phyloP scores from a whole-genome alignment of 2,329 filamentous ascomycete species.

The Cladosporium austrohemisphaericum region DNA sequence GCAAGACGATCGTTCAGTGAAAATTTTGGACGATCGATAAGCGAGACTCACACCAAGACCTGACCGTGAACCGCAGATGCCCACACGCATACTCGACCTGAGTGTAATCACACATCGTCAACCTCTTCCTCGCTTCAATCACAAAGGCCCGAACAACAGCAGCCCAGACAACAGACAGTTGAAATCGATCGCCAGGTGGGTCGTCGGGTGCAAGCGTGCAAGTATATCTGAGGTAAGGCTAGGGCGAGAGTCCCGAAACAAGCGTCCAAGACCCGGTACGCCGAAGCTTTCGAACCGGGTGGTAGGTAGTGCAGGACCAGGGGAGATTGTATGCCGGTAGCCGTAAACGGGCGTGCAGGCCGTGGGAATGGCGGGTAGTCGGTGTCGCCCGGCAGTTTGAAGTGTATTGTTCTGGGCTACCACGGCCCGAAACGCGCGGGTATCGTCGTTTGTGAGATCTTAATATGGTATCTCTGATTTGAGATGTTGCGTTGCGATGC shows the following conservation, averaged over 20 bases:
- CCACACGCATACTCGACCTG: slow-evolving; percentile 56
- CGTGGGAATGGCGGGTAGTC: slow-evolving; percentile 3
- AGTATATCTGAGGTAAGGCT: slow-evolving; percentile 6
- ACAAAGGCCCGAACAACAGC: background rate
- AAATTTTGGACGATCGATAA: too few species aligned
- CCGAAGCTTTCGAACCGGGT: slow-evolving; percentile 5
- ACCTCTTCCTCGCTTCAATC: background rate
- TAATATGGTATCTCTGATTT: background rate
- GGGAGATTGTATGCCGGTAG: slow-evolving; percentile 14
- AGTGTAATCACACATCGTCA: slow-evolving; percentile 56
- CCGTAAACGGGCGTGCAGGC: slow-evolving; percentile 12
- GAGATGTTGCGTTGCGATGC: background rate
- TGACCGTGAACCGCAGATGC: slow-evolving; percentile 53
- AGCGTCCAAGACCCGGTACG: background rate
- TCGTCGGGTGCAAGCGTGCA: background rate
- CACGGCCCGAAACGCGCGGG: slow-evolving; percentile 11
- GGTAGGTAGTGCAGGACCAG: slow-evolving; percentile 7
- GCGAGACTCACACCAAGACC: slow-evolving; percentile 49
- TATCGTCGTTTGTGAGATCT: background rate
- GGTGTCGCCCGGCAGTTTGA: slow-evolving; percentile 14
- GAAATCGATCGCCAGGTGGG: background rate
- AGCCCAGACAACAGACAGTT: background rate
- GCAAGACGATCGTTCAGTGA: too few species aligned
- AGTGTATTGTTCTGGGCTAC: slow-evolving; percentile 6
- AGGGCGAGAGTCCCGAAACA: slow-evolving; percentile 8